Evolutionary conservation across 257 asterid genomes (phyloP), one percentile per base, ranked within the genome.

Genomic region (Gynochthodes officinalis): DNA sequence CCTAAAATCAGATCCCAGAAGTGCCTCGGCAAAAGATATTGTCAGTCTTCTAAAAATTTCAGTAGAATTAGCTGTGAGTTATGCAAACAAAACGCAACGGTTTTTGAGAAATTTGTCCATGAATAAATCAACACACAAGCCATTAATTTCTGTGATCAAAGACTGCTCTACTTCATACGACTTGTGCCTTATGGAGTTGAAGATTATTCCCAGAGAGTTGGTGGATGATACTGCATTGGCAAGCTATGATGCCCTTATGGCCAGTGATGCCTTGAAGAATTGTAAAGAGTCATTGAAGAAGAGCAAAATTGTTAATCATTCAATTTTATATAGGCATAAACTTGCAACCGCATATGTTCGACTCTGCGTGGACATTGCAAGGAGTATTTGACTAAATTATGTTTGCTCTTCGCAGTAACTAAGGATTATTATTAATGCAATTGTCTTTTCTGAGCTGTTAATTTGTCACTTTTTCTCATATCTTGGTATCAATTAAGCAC

Each of bases 231-330:
- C 58, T 4, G 30, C 33, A 1, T 27, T 43, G 60, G 49, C 67
- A 0, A 74, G 59, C 55, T 74, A 39, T 23, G 78, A 74, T 42
- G 78, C 73, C 7, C 44, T 54, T 54, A n/a, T 54, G 65, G 78
- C 78, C 2, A 54, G 46, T 33, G 68, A 74, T 40, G 50, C 69
- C 5, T 43, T 74, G 4, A 25, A 28, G 13, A 70, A 30, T 15
- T 74, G 78, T 43, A 5, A 53, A 11, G n/a, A 32, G 0, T 65
- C 78, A 15, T 43, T 74, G 67, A 42, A 13, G 32, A 57, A 15
- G 2, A 43, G 61, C 46, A 74, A 53, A 33, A 55, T 66, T 55
- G 32, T 28, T 33, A 28, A 40, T 21, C 27, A 7, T 65, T 50
- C 48, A 9, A 43, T 74, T 42, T 19, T 37, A 15, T 13, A 39